Conservation (phyloP, 768 basidiomycete species). For the Tulasnella sp. region DNA sequence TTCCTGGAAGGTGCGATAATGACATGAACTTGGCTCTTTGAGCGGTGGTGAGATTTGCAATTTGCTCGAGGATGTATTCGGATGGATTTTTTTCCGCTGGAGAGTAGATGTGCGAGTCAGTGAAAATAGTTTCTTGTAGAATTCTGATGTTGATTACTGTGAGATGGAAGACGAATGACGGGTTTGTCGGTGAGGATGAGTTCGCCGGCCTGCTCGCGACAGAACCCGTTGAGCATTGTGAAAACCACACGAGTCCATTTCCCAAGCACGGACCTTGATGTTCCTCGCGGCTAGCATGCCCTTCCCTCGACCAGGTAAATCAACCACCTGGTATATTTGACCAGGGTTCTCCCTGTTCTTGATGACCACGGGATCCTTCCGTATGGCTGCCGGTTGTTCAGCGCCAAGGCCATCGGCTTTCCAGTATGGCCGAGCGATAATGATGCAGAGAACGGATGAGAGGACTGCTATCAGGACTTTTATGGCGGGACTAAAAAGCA, state of each 20-base stretch:
- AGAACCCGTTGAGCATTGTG: not conserved
- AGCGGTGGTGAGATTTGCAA: not conserved
- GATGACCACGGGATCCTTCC: conserved; percentile 7
- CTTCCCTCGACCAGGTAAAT: conserved; percentile 19
- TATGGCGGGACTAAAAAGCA: not conserved
- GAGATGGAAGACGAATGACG: not conserved
- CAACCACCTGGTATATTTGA: conserved; percentile 10
- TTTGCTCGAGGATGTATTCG: conserved; percentile 10
- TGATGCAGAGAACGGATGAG: not conserved
- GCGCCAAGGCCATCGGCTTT: conserved; percentile 9
- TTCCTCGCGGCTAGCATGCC: conserved; percentile 21
- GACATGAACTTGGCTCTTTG: conserved; percentile 7
- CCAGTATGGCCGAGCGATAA: not conserved
- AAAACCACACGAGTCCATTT: not conserved
- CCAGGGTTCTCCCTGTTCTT: conserved; percentile 15
- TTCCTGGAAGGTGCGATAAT: not conserved
- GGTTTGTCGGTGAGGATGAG: conserved; percentile 11
- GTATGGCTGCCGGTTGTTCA: not conserved
- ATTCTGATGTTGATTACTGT: not conserved
- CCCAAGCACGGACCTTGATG: not conserved
- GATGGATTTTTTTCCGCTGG: not conserved
- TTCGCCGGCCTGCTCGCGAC: not conserved
- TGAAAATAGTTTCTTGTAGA: not conserved
- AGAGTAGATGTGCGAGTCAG: not conserved
- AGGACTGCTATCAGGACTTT: not conserved